Evolutionary conservation across 83 land plant species (phyloP).

Genomic region (Larix sibirica): DNA sequence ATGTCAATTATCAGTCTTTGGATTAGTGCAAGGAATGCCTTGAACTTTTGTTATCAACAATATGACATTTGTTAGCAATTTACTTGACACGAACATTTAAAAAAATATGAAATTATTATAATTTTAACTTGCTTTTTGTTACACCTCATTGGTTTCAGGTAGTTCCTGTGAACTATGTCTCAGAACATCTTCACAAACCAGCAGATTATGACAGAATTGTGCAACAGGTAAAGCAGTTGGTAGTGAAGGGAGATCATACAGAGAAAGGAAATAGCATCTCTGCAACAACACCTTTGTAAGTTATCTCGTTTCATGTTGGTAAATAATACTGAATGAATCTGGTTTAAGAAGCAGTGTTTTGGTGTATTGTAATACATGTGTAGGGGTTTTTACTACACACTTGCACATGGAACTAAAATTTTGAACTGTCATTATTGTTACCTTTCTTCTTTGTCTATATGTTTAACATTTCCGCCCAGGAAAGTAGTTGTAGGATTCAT

Average conservation of each 20-base stretch:
- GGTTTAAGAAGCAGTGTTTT: too few species aligned
- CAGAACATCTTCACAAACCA: background rate
- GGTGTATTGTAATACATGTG: too few species aligned
- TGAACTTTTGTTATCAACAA: background rate
- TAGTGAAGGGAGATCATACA: background rate
- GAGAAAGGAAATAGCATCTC: conserved; percentile 5
- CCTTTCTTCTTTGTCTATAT: background rate
- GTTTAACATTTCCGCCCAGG: too few species aligned
- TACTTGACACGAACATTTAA: background rate
- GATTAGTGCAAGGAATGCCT: background rate
- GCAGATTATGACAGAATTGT: background rate
- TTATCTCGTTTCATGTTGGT: background rate
- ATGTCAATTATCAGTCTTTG: background rate
- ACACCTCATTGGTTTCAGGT: conserved; percentile 4
- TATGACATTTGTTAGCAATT: background rate
- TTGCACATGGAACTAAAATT: background rate
- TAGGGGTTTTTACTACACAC: too few species aligned
- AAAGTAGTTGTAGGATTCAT: background rate
- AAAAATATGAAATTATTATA: background rate
- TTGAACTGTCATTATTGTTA: background rate
- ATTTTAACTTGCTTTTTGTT: conserved; percentile 1
- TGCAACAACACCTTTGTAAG: background rate
- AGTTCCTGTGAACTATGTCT: background rate
- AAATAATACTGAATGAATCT: background rate
- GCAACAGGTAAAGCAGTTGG: background rate